Conservation (phyloP, 2,329 filamentous ascomycete genomes). For the Claviceps digitariae region DNA sequence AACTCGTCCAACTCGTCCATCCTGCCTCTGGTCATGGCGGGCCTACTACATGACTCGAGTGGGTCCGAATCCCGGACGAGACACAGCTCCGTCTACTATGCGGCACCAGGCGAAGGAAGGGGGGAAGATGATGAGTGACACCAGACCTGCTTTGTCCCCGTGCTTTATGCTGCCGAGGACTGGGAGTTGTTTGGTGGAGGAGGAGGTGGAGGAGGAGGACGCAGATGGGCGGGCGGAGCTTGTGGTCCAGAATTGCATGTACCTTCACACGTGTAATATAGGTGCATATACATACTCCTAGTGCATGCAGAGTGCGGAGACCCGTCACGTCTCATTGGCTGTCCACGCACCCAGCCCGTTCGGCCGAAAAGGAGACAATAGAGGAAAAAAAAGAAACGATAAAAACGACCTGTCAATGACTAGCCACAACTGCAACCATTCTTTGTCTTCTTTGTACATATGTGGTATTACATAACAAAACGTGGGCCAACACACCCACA, state of each 20-base stretch:
- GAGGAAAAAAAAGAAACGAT: too few relatives aligned
- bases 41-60: background rate
- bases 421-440: background rate
- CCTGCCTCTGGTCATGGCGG: background rate
- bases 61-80: background rate
- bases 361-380: background rate
- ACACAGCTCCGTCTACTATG: background rate
- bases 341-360: too few relatives aligned
- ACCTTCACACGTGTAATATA: too few relatives aligned
- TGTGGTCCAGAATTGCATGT: too few relatives aligned
- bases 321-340: too few relatives aligned
- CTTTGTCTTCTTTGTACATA: background rate
- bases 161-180: background rate
- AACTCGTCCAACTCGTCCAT: background rate
- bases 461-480: background rate
- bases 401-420: background rate
- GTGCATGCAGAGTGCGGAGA: too few relatives aligned
- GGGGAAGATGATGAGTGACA: background rate
- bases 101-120: background rate
- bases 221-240: too few relatives aligned
- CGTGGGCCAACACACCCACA: too few relatives aligned
- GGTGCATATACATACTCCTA: too few relatives aligned
- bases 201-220: too few relatives aligned
- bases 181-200: too few relatives aligned
- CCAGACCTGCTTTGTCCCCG: background rate